Evolutionary conservation across 106 monocot species (phyloP).

Genomic region (Allium cepa): DNA sequence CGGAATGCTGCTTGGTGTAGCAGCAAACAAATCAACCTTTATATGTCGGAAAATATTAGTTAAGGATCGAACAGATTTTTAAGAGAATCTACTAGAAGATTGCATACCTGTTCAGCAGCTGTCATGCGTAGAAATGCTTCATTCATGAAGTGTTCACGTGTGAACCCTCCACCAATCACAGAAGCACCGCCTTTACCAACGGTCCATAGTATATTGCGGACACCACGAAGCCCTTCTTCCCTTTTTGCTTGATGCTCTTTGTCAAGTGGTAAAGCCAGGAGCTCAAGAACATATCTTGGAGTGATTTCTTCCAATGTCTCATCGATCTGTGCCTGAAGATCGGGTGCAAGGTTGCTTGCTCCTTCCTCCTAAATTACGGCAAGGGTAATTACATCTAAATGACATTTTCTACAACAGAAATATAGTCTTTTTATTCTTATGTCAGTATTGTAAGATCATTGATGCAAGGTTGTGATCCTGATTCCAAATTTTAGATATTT

Average conservation of each 20-base stretch:
- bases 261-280: slow-evolving; percentile 82
- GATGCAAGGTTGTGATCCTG: too few species aligned
- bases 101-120: slow-evolving; percentile 71
- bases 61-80: neutral
- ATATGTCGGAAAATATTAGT: slow-evolving; percentile 7
- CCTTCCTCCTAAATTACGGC: slow-evolving; percentile 72
- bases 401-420: too few species aligned
- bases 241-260: slow-evolving; percentile 49
- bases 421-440: too few species aligned
- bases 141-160: slow-evolving; percentile 81
- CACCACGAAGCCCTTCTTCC: slow-evolving; percentile 75
- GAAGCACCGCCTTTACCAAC: slow-evolving; percentile 75
- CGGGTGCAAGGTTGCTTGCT: slow-evolving; percentile 84
- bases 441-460: too few species aligned
- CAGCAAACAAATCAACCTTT: slow-evolving; percentile 79
- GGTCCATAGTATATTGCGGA: slow-evolving; percentile 79
- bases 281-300: slow-evolving; percentile 75
- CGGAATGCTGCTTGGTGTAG: slow-evolving; percentile 72
- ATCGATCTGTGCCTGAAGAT: slow-evolving; percentile 75
- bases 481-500: too few species aligned
- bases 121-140: slow-evolving; percentile 81
- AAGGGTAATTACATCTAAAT: too few species aligned
- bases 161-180: slow-evolving; percentile 79
- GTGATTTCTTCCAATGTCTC: slow-evolving; percentile 92
- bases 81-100: neutral